Percentiles rank a stretch among this genome's conserved stretches.
phyloP scores from a whole-genome alignment of 805 yeast species.

The Hanseniaspora jakobsenii region DNA sequence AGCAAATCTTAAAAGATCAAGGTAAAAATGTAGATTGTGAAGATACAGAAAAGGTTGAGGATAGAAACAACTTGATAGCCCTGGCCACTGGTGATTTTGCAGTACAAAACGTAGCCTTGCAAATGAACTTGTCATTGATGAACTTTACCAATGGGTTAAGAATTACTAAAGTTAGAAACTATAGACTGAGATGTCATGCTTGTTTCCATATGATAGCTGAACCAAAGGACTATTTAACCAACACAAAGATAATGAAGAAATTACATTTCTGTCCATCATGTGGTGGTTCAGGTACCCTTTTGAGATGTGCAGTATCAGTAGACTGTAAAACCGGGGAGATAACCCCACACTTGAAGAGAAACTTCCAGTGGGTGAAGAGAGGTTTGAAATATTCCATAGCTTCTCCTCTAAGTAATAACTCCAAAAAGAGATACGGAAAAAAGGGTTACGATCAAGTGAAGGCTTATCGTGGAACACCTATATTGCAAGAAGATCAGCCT shows the following conservation, averaged over 20 bases:
- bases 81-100: slow-evolving; percentile 94
- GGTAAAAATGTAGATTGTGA: slow-evolving; percentile 40
- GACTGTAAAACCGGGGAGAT: slow-evolving; percentile 67
- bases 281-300: slow-evolving; percentile 75
- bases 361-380: slow-evolving; percentile 85
- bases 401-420: slow-evolving; percentile 73
- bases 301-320: slow-evolving; percentile 83
- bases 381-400: slow-evolving; percentile 76
- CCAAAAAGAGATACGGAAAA: slow-evolving; percentile 60
- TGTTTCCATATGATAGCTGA: slow-evolving; percentile 80
- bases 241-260: slow-evolving; percentile 31
- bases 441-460: slow-evolving; percentile 47
- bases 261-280: slow-evolving; percentile 89
- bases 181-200: slow-evolving; percentile 95
- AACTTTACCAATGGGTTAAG: slow-evolving; percentile 73
- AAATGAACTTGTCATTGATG: slow-evolving; percentile 76
- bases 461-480: slow-evolving; percentile 44
- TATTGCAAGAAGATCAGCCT: slow-evolving; percentile 84
- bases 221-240: slow-evolving; percentile 38
- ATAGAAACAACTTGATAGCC: slow-evolving; percentile 53
- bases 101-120: slow-evolving; percentile 87
- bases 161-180: slow-evolving; percentile 74
- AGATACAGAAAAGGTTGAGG: slow-evolving; percentile 29
- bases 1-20: slow-evolving; percentile 55
- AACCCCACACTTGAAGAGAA: slow-evolving; percentile 76